phyloP scores from a whole-genome alignment of 2,329 filamentous ascomycete species.

The Cladobotryum protrusum region DNA sequence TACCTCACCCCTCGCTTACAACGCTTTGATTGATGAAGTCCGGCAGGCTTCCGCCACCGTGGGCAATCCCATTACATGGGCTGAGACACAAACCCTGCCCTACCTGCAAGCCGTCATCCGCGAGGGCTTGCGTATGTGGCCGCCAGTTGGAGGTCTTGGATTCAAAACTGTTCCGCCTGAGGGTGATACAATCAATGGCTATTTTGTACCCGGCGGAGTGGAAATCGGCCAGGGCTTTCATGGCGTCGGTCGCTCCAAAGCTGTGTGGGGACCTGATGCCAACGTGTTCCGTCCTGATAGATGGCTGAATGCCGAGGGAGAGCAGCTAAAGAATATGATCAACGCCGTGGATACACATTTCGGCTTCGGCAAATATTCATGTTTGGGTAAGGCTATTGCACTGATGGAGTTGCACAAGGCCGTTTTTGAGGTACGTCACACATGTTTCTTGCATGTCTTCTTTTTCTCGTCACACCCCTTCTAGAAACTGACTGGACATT shows the following conservation, averaged over 20 bases:
- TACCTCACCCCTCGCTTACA: conserved; percentile 38
- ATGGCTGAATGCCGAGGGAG: conserved; percentile 39
- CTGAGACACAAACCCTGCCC: conserved; percentile 40
- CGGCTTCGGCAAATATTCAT: conserved; percentile 38
- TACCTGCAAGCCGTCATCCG: conserved; percentile 54
- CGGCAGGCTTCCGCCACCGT: conserved; percentile 32
- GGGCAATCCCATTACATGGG: conserved; percentile 36
- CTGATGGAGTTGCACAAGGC: conserved; percentile 44
- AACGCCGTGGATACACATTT: conserved; percentile 38
- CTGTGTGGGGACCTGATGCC: conserved; percentile 45
- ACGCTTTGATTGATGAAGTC: conserved; percentile 37
- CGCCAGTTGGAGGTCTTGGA: conserved; percentile 47
- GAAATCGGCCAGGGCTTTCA: conserved; percentile 49
- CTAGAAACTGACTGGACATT: background rate
- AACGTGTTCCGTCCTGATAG: conserved; percentile 48
- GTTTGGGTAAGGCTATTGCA: conserved; percentile 42
- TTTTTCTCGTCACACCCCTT: background rate
- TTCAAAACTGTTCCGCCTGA: conserved; percentile 48
- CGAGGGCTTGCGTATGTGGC: conserved; percentile 50
- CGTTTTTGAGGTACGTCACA: conserved; percentile 37
- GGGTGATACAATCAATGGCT: conserved; percentile 46
- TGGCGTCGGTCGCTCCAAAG: conserved; percentile 44
- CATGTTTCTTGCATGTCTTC: background rate
- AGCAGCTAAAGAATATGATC: conserved; percentile 28
- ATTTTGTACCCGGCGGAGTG: conserved; percentile 46